Evolutionary conservation across 345 rosid species (phyloP).

Genomic region (Kandelia obovata): DNA sequence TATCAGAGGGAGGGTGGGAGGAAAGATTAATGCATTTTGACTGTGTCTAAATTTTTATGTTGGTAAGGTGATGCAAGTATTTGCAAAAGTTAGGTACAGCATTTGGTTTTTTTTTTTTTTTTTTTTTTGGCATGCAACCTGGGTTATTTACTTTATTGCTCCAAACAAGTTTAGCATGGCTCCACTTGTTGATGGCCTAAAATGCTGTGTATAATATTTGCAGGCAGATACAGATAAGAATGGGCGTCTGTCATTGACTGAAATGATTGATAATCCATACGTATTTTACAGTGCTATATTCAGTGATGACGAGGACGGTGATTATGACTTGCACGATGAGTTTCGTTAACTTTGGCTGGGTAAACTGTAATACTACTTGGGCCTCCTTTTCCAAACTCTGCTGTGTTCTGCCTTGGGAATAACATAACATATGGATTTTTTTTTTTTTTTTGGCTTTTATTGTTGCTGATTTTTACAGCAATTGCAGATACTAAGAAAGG

Average conservation of each 20-base stretch:
- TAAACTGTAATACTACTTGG: background rate
- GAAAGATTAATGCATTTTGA: too few relatives aligned
- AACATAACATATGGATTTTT: background rate
- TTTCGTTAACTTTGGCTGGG: constrained; percentile 50
- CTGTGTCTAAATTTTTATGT: too few relatives aligned
- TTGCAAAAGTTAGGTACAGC: too few relatives aligned
- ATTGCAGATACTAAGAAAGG: constrained; percentile 17
- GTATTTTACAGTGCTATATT: constrained; percentile 93
- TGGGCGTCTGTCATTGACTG: constrained; percentile 63
- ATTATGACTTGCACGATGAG: constrained; percentile 70
- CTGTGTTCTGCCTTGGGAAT: background rate
- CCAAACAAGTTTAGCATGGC: background rate
- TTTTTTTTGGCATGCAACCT: background rate
- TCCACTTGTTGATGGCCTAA: background rate
- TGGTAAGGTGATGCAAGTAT: too few relatives aligned
- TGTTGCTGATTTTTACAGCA: background rate
- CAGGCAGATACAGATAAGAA: constrained; percentile 95
- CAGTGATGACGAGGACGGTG: constrained; percentile 68
- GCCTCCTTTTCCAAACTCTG: background rate
- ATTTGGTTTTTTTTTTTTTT: background rate
- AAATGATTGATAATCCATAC: constrained; percentile 90
- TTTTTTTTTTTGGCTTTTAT: too few relatives aligned
- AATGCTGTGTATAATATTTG: constrained; percentile 10
- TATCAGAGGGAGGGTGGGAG: too few relatives aligned
- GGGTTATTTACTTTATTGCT: background rate